Percentiles rank a stretch among this genome's conserved stretches.
Evolutionary conservation across 495 filamentous ascomycete genomes (phyloP).

Genomic region (Neurospora africana): DNA sequence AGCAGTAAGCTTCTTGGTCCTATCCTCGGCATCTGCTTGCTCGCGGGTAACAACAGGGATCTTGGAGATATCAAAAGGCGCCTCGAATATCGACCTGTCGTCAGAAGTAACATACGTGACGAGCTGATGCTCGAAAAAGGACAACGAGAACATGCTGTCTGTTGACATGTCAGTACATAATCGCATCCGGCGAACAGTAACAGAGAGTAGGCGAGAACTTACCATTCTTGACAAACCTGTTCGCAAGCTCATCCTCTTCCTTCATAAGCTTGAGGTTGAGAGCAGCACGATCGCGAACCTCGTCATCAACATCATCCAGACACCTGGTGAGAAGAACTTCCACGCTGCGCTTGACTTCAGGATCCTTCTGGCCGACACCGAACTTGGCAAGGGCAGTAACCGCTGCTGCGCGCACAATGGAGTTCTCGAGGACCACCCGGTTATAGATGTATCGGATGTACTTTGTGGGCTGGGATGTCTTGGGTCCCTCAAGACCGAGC

Average conservation of each 20-base stretch:
- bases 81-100: conserved; percentile 70
- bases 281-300: conserved; percentile 92
- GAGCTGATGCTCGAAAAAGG: conserved; percentile 91
- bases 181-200: background rate
- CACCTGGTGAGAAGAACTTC: conserved; percentile 86
- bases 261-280: conserved; percentile 85
- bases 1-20: conserved; percentile 88
- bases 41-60: conserved; percentile 93
- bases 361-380: conserved; percentile 91
- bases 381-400: conserved; percentile 96
- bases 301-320: conserved; percentile 94
- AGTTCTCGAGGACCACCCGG: conserved; percentile 93
- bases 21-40: conserved; percentile 93
- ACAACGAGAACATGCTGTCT: conserved; percentile 86
- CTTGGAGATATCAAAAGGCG: conserved; percentile 79
- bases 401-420: conserved; percentile 87
- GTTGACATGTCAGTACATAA: conserved; percentile 25
- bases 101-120: conserved; percentile 95
- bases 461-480: conserved; percentile 91
- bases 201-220: conserved; percentile 17
- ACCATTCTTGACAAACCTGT: conserved; percentile 87
- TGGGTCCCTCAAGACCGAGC: conserved; percentile 87
- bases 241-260: conserved; percentile 72
- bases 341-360: conserved; percentile 91
- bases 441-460: conserved; percentile 99